These are phyloP conservation scores for Fusarium transvaalense DNA, from an alignment of 2,329 filamentous ascomycete genomes.

Conservation along the genomic window DNA sequence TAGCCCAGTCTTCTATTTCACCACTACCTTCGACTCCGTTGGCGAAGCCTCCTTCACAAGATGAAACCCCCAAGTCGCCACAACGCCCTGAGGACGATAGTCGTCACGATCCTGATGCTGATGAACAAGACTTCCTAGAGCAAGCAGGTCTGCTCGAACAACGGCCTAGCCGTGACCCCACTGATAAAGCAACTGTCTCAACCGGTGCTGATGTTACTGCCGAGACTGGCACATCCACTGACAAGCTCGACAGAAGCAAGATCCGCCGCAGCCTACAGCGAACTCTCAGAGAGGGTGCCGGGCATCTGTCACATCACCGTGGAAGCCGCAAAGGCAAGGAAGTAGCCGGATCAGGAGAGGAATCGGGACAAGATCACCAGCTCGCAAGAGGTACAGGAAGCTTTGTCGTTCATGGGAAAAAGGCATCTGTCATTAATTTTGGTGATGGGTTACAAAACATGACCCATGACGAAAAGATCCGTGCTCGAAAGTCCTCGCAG, in stretches of 20 bases:
- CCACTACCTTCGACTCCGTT: constrained; percentile 44
- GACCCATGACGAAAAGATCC: constrained; percentile 78
- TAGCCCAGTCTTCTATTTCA: constrained; percentile 47
- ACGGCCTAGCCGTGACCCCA: constrained; percentile 47
- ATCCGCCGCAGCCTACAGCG: constrained; percentile 89
- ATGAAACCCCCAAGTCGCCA: constrained; percentile 38
- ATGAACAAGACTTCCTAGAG: constrained; percentile 75
- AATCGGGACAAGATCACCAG: constrained; percentile 70
- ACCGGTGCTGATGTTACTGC: constrained; percentile 52
- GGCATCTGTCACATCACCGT: constrained; percentile 74
- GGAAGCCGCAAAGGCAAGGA: constrained; percentile 84
- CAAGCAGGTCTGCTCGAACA: constrained; percentile 73
- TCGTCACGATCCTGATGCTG: constrained; percentile 69
- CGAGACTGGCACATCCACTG: constrained; percentile 52
- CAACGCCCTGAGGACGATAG: constrained; percentile 36
- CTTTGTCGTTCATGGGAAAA: constrained; percentile 97
- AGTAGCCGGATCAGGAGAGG: constrained; percentile 50
- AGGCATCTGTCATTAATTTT: constrained; percentile 97
- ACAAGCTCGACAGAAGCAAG: constrained; percentile 71
- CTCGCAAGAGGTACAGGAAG: constrained; percentile 84
- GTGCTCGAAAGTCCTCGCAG: constrained; percentile 68
- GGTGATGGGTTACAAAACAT: constrained; percentile 89
- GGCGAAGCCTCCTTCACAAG: constrained; percentile 35
- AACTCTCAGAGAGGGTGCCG: constrained; percentile 85
- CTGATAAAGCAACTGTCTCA: constrained; percentile 53